Evolutionary conservation across 768 basidiomycete genomes (phyloP).

Genomic region (Galerina marginata): DNA sequence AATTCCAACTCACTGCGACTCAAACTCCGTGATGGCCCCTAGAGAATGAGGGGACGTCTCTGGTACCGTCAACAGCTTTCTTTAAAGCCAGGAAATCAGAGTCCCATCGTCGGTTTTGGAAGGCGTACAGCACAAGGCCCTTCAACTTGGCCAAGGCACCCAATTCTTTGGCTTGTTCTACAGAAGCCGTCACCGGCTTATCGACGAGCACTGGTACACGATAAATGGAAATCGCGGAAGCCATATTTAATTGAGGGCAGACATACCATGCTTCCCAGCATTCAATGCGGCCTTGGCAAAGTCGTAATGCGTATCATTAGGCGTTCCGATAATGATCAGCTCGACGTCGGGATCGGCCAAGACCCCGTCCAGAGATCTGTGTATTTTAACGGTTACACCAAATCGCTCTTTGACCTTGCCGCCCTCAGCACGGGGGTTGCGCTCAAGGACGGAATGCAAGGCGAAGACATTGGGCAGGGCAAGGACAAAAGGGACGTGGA

Average conservation of each 20-base stretch:
- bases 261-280: slow-evolving; percentile 75
- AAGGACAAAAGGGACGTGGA: slow-evolving; percentile 82
- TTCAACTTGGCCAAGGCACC: slow-evolving; percentile 62
- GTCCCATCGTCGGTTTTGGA: slow-evolving; percentile 81
- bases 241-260: background rate
- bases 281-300: slow-evolving; percentile 68
- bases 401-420: slow-evolving; percentile 73
- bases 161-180: slow-evolving; percentile 63
- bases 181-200: slow-evolving; percentile 75
- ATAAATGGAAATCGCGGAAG: background rate
- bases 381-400: slow-evolving; percentile 60
- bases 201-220: slow-evolving; percentile 68
- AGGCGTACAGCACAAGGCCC: slow-evolving; percentile 68
- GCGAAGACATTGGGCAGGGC: slow-evolving; percentile 73
- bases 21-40: slow-evolving; percentile 71
- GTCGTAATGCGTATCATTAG: slow-evolving; percentile 74
- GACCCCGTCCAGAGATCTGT: slow-evolving; percentile 65
- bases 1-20: slow-evolving; percentile 63
- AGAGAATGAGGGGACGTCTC: slow-evolving; percentile 55
- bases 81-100: slow-evolving; percentile 75
- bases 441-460: slow-evolving; percentile 76
- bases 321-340: slow-evolving; percentile 70
- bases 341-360: slow-evolving; percentile 69
- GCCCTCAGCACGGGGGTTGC: slow-evolving; percentile 63
- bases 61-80: slow-evolving; percentile 59